Evolutionary conservation across 768 basidiomycete genomes (phyloP), one percentile per base, ranked within the genome.

Genomic region (Leccinum boreale): DNA sequence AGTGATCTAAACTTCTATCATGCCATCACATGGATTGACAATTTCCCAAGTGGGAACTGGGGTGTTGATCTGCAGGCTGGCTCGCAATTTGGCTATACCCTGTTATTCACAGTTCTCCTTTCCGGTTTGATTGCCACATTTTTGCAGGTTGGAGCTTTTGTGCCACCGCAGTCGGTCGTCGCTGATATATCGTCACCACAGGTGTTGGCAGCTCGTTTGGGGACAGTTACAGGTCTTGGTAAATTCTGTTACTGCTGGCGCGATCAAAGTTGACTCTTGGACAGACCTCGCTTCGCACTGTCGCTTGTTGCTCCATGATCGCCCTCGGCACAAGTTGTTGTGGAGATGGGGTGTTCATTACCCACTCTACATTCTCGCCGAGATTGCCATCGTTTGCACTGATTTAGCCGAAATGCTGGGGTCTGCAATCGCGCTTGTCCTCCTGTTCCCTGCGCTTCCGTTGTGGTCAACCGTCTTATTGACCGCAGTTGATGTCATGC

Each of bases 31-130:
- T 52, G 15, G 11, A 11, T 46, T 61, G 39, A 57, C 48, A 36
- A 44, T 45, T 26, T 48, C 31, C 35, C 15, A 54, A 88, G 87
- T 19, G 90, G 92, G 28, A 95, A 94, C 67, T 94, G 92, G 93
- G 85, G 88, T 17, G 92, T 94, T 15, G 93, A 94, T 74, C 76
- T 95, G 8, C 87, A 91, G 72, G 93, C 93, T 1, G 93, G 93
- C 10, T 89, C 89, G 19, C 71, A 85, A 56, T 95, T 81, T 68
- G 94, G 95, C 1, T 97, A 96, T 73, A 83, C 82, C 58, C 78
- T 95, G 14, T 81, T 98, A 29, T 95, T 96, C 72, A 79, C 92
- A 15, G 86, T 98, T 11, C 79, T 97, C 6, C 70, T 97, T 19
- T 78, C 94, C 2, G 93, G 93, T 10, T 61, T 95, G 8, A 85